Evolutionary conservation across 805 yeast genomes (phyloP).

Genomic region (Sugiyamaella boreocaroliniensis): DNA sequence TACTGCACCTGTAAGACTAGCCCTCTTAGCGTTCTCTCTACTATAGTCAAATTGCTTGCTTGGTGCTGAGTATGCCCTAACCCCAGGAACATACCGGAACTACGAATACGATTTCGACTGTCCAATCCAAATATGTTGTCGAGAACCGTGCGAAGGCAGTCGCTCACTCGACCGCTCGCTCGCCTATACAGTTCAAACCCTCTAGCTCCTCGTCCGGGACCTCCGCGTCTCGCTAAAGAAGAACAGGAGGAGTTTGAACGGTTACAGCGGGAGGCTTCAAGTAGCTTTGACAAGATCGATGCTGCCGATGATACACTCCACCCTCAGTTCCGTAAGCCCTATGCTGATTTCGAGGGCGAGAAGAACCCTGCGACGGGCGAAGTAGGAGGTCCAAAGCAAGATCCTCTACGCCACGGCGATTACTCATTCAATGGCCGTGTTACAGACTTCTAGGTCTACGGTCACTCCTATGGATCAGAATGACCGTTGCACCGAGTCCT

Average conservation of each 20-base stretch:
- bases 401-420: constrained; percentile 85
- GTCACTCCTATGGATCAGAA: neutral
- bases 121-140: neutral
- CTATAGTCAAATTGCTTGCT: too few species aligned
- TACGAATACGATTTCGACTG: too few species aligned
- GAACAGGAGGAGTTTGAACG: constrained; percentile 90
- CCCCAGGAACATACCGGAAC: too few species aligned
- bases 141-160: neutral
- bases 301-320: constrained; percentile 32
- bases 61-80: too few species aligned
- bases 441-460: constrained; percentile 66
- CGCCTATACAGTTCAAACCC: constrained; percentile 6
- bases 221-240: constrained; percentile 70
- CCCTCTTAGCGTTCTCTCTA: too few species aligned
- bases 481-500: neutral
- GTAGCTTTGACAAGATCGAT: constrained; percentile 22
- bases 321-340: constrained; percentile 65
- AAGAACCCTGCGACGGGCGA: constrained; percentile 92
- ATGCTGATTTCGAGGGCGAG: constrained; percentile 95
- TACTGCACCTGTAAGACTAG: too few species aligned
- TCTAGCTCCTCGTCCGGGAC: constrained; percentile 36
- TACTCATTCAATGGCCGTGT: constrained; percentile 95
- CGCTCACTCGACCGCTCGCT: neutral
- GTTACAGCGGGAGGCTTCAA: constrained; percentile 74
- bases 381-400: constrained; percentile 95